A percentile compares a stretch with the other conserved stretches of the same genome.
Conservation (phyloP, 2,329 filamentous ascomycete genomes). For the Aspergillus calidoustus region DNA sequence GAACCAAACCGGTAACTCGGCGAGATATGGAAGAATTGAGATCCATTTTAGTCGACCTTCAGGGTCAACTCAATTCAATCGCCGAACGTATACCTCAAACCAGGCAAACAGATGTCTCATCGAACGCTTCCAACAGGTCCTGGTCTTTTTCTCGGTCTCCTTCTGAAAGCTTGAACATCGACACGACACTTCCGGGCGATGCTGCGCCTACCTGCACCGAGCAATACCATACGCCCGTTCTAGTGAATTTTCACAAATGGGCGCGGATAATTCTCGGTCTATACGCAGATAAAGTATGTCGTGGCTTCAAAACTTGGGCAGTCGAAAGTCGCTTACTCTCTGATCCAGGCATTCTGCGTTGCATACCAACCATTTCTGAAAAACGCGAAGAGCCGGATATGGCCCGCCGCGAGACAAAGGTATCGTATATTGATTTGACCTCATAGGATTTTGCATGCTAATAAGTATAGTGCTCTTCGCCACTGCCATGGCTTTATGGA, state of each 20-base stretch:
- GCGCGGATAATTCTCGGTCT: slow-evolving; percentile 49
- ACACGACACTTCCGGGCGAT: slow-evolving; percentile 41
- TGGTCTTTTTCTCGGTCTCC: slow-evolving; percentile 36
- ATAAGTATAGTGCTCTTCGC: slow-evolving; percentile 45
- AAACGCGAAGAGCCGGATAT: slow-evolving; percentile 53
- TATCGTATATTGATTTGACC: slow-evolving; percentile 34
- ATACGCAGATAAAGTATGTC: slow-evolving; percentile 49
- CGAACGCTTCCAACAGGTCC: slow-evolving; percentile 27
- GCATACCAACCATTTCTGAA: slow-evolving; percentile 55
- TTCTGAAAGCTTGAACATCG: slow-evolving; percentile 28
- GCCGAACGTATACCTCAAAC: slow-evolving; percentile 49
- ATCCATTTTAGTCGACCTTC: slow-evolving; percentile 46
- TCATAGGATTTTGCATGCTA: not conserved
- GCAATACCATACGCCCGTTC: slow-evolving; percentile 49
- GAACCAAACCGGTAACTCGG: slow-evolving; percentile 49
- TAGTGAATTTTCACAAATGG: slow-evolving; percentile 53
- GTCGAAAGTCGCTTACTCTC: not conserved
- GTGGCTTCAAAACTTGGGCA: not conserved
- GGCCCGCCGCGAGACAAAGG: slow-evolving; percentile 52
- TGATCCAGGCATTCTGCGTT: slow-evolving; percentile 48
- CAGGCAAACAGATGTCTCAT: slow-evolving; percentile 27
- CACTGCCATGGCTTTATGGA: slow-evolving; percentile 55
- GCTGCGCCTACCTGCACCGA: slow-evolving; percentile 43
- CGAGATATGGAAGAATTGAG: slow-evolving; percentile 51
- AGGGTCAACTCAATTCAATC: slow-evolving; percentile 47